Evolutionary conservation across 2,329 filamentous ascomycete species (phyloP).

Genomic region (Rugonectria rugulosa): DNA sequence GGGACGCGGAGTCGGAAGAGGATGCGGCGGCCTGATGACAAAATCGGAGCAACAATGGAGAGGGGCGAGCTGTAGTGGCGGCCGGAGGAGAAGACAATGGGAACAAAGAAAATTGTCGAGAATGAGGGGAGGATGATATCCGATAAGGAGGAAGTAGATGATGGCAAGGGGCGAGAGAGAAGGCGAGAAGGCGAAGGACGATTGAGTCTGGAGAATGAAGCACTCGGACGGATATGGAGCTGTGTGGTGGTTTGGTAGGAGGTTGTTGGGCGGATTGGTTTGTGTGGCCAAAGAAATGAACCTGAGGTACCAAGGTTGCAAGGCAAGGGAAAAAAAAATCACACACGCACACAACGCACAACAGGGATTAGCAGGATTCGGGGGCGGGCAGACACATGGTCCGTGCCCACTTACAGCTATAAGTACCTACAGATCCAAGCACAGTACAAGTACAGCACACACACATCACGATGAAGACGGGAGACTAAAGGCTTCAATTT

Average conservation of each 20-base stretch:
- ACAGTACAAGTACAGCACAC: too few relatives aligned
- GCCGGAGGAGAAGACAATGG: slow-evolving; percentile 24
- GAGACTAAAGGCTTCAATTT: too few relatives aligned
- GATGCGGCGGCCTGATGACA: slow-evolving; percentile 29
- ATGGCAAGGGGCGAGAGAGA: slow-evolving; percentile 17
- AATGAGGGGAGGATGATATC: slow-evolving; percentile 20
- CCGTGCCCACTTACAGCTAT: slow-evolving; percentile 17
- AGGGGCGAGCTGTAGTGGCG: slow-evolving; percentile 34
- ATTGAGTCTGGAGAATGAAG: slow-evolving; percentile 8
- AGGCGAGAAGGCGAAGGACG: slow-evolving; percentile 8
- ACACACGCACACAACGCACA: slow-evolving; percentile 16
- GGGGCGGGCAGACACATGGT: slow-evolving; percentile 10
- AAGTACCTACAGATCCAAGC: too few relatives aligned
- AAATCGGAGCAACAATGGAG: slow-evolving; percentile 31
- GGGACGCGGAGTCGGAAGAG: slow-evolving; percentile 11
- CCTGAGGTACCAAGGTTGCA: too few relatives aligned
- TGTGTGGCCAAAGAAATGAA: slow-evolving; percentile 18
- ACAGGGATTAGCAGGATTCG: slow-evolving; percentile 15
- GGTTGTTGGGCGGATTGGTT: slow-evolving; percentile 14
- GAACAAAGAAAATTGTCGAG: slow-evolving; percentile 23
- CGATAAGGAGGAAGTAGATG: slow-evolving; percentile 20
- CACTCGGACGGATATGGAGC: slow-evolving; percentile 14
- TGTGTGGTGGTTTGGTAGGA: slow-evolving; percentile 23
- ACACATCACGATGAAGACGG: too few relatives aligned
- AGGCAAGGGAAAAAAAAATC: slow-evolving; percentile 23